Conservation (phyloP, 345 rosid genomes). For the Bruguiera sexangula region DNA sequence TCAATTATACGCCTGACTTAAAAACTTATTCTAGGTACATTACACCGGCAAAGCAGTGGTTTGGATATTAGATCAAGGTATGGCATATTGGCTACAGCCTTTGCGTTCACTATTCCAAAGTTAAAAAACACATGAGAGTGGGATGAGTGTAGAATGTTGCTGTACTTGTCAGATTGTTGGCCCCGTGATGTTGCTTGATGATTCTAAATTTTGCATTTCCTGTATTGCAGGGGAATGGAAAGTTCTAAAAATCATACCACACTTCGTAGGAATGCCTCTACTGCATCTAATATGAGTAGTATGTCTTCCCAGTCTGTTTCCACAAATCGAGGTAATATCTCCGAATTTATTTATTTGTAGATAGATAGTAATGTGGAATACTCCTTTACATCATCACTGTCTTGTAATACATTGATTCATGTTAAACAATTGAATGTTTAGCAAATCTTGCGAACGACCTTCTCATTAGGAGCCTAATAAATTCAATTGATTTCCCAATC, state of each 20-base stretch:
- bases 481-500: no score
- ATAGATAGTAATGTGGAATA: no score
- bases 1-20: conserved; percentile 16
- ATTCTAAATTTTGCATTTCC: conserved; percentile 6
- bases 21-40: conserved; percentile 41
- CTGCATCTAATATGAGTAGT: conserved; percentile 61
- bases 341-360: neutral
- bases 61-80: conserved; percentile 66
- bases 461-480: no score
- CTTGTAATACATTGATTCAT: no score
- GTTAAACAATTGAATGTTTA: no score
- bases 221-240: conserved; percentile 44
- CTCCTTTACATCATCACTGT: no score
- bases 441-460: no score
- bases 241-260: conserved; percentile 43
- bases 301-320: conserved; percentile 39
- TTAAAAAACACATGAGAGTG: neutral
- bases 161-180: conserved; percentile 1
- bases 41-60: conserved; percentile 49
- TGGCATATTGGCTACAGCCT: neutral
- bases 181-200: neutral
- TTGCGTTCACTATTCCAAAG: no score
- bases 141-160: neutral
- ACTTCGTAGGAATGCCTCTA: conserved; percentile 65
- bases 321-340: conserved; percentile 47